Conservation (phyloP, 108 stramenopile genomes). For the Cyclotella distinguenda region DNA sequence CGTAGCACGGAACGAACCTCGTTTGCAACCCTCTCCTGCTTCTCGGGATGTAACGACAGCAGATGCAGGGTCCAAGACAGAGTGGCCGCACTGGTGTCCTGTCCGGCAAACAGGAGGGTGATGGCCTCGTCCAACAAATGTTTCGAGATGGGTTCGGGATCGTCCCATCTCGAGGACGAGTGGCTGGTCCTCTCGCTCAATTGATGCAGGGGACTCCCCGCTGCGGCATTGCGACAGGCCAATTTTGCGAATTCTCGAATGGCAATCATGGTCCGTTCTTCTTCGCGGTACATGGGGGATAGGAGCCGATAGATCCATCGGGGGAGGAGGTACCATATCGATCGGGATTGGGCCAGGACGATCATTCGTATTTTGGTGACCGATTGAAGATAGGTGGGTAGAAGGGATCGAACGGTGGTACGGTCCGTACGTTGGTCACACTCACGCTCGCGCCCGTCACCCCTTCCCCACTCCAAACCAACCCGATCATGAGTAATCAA, state of each 20-base stretch:
- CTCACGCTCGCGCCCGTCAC: conserved; percentile 13
- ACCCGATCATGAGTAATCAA: conserved; percentile 66
- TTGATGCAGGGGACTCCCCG: conserved; percentile 59
- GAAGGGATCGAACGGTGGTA: conserved; percentile 25
- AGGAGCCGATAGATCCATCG: conserved; percentile 78
- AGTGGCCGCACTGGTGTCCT: conserved; percentile 93
- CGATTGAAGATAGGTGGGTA: conserved; percentile 71
- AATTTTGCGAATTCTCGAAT: conserved; percentile 75
- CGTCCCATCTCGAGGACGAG: no score
- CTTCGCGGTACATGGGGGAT: conserved; percentile 77
- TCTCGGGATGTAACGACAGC: conserved; percentile 72
- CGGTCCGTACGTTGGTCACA: not conserved
- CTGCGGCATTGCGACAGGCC: conserved; percentile 64
- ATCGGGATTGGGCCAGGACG: conserved; percentile 87
- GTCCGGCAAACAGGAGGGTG: conserved; percentile 91
- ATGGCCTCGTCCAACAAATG: conserved; percentile 86
- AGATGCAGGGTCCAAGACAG: conserved; percentile 92
- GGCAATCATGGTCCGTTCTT: conserved; percentile 75
- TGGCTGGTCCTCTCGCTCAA: conserved; percentile 49
- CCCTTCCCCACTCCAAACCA: conserved; percentile 7
- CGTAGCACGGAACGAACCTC: conserved; percentile 56
- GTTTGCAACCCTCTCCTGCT: conserved; percentile 56
- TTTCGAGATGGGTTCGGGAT: conserved; percentile 45
- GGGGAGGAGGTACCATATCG: conserved; percentile 86
- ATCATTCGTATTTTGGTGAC: conserved; percentile 91